These are phyloP conservation scores for Xerophyta viscosa DNA, from an alignment of 106 monocot species.

Conservation along the genomic window DNA sequence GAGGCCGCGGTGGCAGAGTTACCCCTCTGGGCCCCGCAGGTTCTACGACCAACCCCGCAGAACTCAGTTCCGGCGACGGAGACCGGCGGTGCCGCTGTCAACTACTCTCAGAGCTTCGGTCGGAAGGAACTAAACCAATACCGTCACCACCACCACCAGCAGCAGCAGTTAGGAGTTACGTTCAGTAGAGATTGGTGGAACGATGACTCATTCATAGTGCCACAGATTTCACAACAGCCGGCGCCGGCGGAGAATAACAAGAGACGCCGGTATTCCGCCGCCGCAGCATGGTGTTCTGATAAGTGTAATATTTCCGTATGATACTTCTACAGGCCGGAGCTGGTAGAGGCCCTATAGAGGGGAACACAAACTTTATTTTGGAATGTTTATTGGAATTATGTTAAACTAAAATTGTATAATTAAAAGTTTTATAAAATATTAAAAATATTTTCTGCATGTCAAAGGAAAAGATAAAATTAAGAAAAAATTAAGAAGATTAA, in stretches of 20 bases:
- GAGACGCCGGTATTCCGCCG: not conserved
- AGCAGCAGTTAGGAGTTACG: not conserved
- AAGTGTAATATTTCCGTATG: too few relatives aligned
- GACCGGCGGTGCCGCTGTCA: not conserved
- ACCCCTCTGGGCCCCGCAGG: constrained; percentile 4
- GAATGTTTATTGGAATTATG: too few relatives aligned
- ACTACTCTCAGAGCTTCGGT: not conserved
- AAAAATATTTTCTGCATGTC: too few relatives aligned
- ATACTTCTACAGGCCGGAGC: too few relatives aligned
- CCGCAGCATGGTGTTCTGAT: not conserved
- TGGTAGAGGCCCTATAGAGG: too few relatives aligned
- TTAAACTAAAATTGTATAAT: too few relatives aligned
- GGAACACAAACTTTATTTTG: too few relatives aligned
- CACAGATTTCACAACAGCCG: not conserved
- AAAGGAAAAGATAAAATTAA: too few relatives aligned
- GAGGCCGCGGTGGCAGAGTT: constrained; percentile 8
- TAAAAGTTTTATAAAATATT: too few relatives aligned
- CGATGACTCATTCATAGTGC: not conserved
- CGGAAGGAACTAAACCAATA: not conserved
- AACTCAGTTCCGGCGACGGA: not conserved
- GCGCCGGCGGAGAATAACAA: not conserved
- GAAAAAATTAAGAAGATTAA: too few relatives aligned
- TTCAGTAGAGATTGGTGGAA: not conserved
- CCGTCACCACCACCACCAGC: not conserved
- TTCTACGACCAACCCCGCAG: not conserved